phyloP scores from a whole-genome alignment of 345 rosid species.

The Rhodamnia argentea region DNA sequence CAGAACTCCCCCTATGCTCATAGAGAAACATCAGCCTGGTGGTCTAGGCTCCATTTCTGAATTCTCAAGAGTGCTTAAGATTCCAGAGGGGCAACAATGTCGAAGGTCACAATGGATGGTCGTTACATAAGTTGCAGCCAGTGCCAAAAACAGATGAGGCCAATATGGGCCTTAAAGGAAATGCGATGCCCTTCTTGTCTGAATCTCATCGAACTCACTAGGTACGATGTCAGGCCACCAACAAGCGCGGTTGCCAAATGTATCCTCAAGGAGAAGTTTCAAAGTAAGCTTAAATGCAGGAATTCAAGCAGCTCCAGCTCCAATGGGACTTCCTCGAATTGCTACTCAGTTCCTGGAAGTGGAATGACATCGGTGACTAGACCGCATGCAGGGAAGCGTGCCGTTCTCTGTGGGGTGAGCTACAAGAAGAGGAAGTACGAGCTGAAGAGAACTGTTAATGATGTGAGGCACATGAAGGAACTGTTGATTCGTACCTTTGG shows the following conservation, averaged over 20 bases:
- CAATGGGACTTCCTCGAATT: background rate
- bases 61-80: background rate
- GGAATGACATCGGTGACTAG: background rate
- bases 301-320: background rate
- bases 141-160: conserved; percentile 4
- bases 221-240: background rate
- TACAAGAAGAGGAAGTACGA: conserved; percentile 24
- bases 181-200: conserved; percentile 3
- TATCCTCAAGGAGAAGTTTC: background rate
- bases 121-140: background rate
- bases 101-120: background rate
- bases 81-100: background rate
- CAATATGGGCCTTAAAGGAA: background rate
- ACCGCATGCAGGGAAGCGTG: conserved; percentile 18
- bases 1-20: background rate
- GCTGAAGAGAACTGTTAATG: conserved; percentile 43
- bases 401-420: conserved; percentile 40
- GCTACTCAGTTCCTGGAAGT: background rate
- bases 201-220: no score
- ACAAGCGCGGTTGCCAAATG: background rate
- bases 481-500: conserved; percentile 18
- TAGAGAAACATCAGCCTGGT: background rate
- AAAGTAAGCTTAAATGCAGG: background rate
- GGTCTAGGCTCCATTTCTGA: background rate
- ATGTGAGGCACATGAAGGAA: conserved; percentile 32